Evolutionary conservation across 2,329 filamentous ascomycete species (phyloP).

Genomic region (Nannizzia gypsea): DNA sequence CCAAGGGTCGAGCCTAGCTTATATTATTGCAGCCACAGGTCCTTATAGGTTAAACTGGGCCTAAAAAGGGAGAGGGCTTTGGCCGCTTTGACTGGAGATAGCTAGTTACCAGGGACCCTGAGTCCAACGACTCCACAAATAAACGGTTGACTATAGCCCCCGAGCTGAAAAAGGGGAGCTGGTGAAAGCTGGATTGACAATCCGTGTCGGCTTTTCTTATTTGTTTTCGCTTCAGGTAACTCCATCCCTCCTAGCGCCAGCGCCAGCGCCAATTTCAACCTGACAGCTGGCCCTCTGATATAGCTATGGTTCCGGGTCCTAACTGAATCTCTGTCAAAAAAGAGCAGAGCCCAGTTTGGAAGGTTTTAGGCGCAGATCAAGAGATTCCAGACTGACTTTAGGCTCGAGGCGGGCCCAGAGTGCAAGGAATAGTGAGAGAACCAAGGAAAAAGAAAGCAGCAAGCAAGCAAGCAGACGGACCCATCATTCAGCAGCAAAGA

Average conservation of each 20-base stretch:
- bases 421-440: slow-evolving; percentile 3
- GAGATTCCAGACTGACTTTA: slow-evolving; percentile 7
- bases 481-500: background rate
- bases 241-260: background rate
- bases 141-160: background rate
- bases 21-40: background rate
- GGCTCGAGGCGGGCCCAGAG: slow-evolving; percentile 4
- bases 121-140: background rate
- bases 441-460: slow-evolving; percentile 2
- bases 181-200: background rate
- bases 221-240: slow-evolving; percentile 1
- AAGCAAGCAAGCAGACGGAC: background rate
- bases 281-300: background rate
- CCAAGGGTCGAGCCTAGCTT: background rate
- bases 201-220: background rate
- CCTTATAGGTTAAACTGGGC: background rate
- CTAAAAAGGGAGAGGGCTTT: background rate
- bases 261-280: background rate
- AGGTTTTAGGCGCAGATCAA: slow-evolving; percentile 5
- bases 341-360: background rate
- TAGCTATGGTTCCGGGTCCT: background rate
- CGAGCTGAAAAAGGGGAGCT: background rate
- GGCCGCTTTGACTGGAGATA: background rate
- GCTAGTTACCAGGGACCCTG: background rate
- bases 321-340: background rate